These are phyloP conservation scores for Globisporangium ultimum DNA, from an alignment of 352 stramenopile species.

Conservation along the genomic window DNA sequence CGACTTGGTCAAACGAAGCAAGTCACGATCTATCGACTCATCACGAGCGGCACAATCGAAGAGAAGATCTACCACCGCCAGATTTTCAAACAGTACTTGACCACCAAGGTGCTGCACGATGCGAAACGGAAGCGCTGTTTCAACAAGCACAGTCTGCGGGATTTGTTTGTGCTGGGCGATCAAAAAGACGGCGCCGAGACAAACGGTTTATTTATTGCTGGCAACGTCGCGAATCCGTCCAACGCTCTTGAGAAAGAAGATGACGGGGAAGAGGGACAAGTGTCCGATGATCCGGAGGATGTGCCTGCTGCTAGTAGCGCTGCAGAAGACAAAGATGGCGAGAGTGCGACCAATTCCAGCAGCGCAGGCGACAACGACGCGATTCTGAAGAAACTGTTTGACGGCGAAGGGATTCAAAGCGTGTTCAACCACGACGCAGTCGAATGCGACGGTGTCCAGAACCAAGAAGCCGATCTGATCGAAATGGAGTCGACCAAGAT, in stretches of 20 bases:
- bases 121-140: conserved; percentile 96
- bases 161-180: conserved; percentile 93
- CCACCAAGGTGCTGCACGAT: conserved; percentile 96
- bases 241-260: conserved; percentile 22
- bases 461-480: conserved; percentile 89
- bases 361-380: conserved; percentile 72
- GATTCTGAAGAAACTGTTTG: conserved; percentile 90
- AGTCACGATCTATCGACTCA: conserved; percentile 90
- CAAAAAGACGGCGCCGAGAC: conserved; percentile 85
- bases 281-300: conserved; percentile 14
- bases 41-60: conserved; percentile 98
- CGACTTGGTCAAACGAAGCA: conserved; percentile 88
- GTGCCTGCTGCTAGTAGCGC: not conserved
- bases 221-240: conserved; percentile 69
- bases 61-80: conserved; percentile 99
- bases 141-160: conserved; percentile 94
- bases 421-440: conserved; percentile 96
- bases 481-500: conserved; percentile 91
- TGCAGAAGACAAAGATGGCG: not conserved
- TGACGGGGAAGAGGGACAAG: conserved; percentile 25
- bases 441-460: conserved; percentile 82
- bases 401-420: conserved; percentile 86
- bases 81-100: conserved; percentile 99
- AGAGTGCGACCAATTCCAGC: not conserved
- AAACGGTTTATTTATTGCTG: conserved; percentile 88